These are phyloP conservation scores for Carnegiea gigantea DNA, from an alignment of 179 eudicot species.

Conservation along the genomic window DNA sequence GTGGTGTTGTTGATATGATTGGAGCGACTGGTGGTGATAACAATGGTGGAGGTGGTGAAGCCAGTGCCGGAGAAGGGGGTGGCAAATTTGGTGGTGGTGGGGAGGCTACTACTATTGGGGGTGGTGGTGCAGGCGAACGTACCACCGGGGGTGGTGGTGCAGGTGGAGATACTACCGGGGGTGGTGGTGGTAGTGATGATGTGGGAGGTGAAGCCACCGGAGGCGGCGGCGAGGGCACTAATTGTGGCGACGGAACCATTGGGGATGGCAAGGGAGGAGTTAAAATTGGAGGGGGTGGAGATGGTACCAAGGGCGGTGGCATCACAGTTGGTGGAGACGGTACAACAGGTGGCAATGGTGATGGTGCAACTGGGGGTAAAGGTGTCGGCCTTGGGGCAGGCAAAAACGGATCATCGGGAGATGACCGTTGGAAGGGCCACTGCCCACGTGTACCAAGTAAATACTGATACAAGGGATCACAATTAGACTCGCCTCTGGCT, in stretches of 20 bases:
- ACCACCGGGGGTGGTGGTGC: constrained; percentile 13
- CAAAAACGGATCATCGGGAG: constrained; percentile 30
- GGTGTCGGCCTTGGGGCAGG: constrained; percentile 32
- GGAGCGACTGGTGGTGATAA: constrained; percentile 19
- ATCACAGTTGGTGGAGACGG: constrained; percentile 22
- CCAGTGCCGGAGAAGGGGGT: not conserved
- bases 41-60: constrained; percentile 9
- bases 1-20: constrained; percentile 20
- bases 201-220: constrained; percentile 20
- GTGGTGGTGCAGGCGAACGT: constrained; percentile 12
- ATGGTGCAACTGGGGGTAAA: constrained; percentile 17
- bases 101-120: not conserved
- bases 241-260: constrained; percentile 10
- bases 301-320: constrained; percentile 28
- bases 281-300: constrained; percentile 10
- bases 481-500: not conserved
- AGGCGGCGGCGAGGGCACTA: constrained; percentile 18
- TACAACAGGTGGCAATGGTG: constrained; percentile 17
- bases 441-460: constrained; percentile 32
- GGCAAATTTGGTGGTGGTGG: constrained; percentile 12
- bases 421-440: constrained; percentile 31
- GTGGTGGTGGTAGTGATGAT: constrained; percentile 16
- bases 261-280: constrained; percentile 22
- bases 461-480: constrained; percentile 38
- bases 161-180: not conserved